Conservation (phyloP, 225 moss, liverwort and hornwort genomes). For the Physcomitrium patens region DNA sequence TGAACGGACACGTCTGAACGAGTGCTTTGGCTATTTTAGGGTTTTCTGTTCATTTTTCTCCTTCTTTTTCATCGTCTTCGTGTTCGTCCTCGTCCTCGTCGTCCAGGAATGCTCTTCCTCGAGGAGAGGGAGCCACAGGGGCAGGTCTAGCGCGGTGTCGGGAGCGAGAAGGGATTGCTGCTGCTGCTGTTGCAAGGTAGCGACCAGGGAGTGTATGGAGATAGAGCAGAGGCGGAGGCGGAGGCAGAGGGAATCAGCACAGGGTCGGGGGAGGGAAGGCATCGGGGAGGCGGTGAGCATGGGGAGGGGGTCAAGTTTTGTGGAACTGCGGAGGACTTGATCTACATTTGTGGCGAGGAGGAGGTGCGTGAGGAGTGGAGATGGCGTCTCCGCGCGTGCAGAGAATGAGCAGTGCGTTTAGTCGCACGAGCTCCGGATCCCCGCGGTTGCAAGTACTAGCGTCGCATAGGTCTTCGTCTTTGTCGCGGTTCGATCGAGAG, state of each 20-base stretch:
- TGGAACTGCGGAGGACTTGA: conserved; percentile 26
- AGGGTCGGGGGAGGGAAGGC: conserved; percentile 15
- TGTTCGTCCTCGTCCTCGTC: too few species aligned
- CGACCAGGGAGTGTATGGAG: too few species aligned
- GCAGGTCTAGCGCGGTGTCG: too few species aligned
- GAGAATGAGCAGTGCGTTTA: conserved; percentile 55
- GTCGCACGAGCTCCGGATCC: conserved; percentile 46
- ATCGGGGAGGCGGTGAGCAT: conserved; percentile 18
- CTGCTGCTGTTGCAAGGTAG: too few species aligned
- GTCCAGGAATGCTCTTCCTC: too few species aligned
- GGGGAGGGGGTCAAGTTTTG: not conserved
- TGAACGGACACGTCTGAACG: too few species aligned
- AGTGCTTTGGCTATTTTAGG: too few species aligned
- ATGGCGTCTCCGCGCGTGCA: conserved; percentile 79
- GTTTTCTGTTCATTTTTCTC: too few species aligned
- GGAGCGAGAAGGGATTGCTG: too few species aligned
- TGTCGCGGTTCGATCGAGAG: conserved; percentile 74
- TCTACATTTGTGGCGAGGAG: conserved; percentile 22
- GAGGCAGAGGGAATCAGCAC: conserved; percentile 20
- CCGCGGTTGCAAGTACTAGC: conserved; percentile 57
- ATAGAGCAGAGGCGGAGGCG: too few species aligned
- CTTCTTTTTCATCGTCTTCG: too few species aligned
- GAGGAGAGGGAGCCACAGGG: too few species aligned
- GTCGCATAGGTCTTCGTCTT: conserved; percentile 65
- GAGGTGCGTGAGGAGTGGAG: conserved; percentile 16